A percentile compares a stretch with the other conserved stretches of the same genome.
Conservation (phyloP, 257 asterid species). For the Catharanthus roseus region DNA sequence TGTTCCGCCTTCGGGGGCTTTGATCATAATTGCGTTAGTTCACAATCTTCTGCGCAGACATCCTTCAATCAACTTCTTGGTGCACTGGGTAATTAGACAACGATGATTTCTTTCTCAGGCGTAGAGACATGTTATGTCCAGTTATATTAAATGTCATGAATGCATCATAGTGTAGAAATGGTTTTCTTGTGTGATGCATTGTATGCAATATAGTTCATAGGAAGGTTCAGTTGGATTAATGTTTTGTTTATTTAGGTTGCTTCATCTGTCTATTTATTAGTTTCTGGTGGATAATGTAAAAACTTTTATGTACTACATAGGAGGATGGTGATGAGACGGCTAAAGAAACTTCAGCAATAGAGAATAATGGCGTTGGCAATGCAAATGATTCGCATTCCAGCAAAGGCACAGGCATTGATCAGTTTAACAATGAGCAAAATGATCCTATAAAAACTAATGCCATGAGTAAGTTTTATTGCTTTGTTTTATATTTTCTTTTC, state of each 20-base stretch:
- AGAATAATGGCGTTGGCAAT: slow-evolving; percentile 23
- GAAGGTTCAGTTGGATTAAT: background rate
- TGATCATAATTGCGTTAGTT: slow-evolving; percentile 71
- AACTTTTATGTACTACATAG: slow-evolving; percentile 13
- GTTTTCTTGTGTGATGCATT: no score
- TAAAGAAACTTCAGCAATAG: slow-evolving; percentile 35
- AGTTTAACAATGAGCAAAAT: slow-evolving; percentile 61
- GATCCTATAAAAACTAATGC: slow-evolving; percentile 71
- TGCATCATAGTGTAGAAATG: background rate
- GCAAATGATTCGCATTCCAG: slow-evolving; percentile 17
- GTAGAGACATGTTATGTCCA: background rate
- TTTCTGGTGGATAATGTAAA: background rate
- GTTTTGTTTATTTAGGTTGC: background rate
- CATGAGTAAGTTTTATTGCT: slow-evolving; percentile 49
- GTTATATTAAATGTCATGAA: background rate
- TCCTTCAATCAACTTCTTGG: slow-evolving; percentile 87
- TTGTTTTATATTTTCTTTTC: background rate
- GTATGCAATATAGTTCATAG: background rate
- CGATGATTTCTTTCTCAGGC: slow-evolving; percentile 8
- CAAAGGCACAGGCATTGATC: slow-evolving; percentile 57
- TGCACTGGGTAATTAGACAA: slow-evolving; percentile 53
- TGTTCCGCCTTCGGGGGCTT: slow-evolving; percentile 81
- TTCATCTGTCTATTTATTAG: background rate
- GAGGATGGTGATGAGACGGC: slow-evolving; percentile 36
- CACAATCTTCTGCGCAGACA: slow-evolving; percentile 93